Conservation (phyloP, 2,329 filamentous ascomycete genomes). For the Aspergillus uvarum region DNA sequence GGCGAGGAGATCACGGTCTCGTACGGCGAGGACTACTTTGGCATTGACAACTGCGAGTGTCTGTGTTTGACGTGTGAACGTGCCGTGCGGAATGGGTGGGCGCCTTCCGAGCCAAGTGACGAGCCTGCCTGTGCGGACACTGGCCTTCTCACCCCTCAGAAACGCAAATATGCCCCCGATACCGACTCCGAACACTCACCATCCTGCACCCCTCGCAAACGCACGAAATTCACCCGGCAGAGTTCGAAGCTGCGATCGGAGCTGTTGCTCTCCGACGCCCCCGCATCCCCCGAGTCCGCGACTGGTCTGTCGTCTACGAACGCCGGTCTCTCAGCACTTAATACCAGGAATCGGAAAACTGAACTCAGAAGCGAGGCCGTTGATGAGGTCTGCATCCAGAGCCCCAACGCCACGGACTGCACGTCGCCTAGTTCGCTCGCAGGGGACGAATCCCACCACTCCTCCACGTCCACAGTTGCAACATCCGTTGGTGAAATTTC, state of each 20-base stretch:
- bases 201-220: conserved; percentile 33
- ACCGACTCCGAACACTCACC: conserved; percentile 28
- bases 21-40: conserved; percentile 95
- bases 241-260: conserved; percentile 40
- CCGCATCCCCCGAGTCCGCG: conserved; percentile 23
- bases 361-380: conserved; percentile 4
- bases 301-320: conserved; percentile 11
- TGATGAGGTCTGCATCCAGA: conserved; percentile 10
- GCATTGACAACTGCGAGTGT: conserved; percentile 91
- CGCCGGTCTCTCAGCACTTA: neutral
- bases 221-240: conserved; percentile 34
- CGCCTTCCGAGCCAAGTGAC: conserved; percentile 44
- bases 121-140: conserved; percentile 23
- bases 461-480: conserved; percentile 37
- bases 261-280: conserved; percentile 33
- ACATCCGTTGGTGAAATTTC: conserved; percentile 36
- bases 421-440: conserved; percentile 29
- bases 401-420: conserved; percentile 20
- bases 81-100: conserved; percentile 78
- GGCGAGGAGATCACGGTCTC: conserved; percentile 97
- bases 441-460: conserved; percentile 33
- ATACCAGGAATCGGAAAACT: neutral
- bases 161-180: conserved; percentile 30
- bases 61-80: conserved; percentile 85
- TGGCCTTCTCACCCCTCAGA: conserved; percentile 21